Conservation (phyloP, 805 yeast species). For the Lipomyces yamanashiensis region DNA sequence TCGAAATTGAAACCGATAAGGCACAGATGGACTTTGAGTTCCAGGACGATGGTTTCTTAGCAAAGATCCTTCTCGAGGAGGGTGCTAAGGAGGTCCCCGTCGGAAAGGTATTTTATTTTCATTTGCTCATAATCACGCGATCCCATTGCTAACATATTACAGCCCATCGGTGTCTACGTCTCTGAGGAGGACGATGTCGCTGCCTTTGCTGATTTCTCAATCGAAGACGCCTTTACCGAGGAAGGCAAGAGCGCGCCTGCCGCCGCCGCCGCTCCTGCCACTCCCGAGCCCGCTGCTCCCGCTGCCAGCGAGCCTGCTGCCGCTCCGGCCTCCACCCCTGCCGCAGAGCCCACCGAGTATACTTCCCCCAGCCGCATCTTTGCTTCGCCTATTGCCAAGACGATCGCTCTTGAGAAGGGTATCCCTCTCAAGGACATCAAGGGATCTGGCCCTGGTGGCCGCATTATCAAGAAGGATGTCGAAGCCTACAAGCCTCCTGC, state of each 20-base stretch:
- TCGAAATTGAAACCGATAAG: conserved; percentile 97
- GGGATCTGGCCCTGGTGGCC: conserved; percentile 95
- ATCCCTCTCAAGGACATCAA: conserved; percentile 78
- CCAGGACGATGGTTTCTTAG: conserved; percentile 94
- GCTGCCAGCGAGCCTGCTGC: conserved; percentile 41
- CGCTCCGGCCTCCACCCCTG: conserved; percentile 45
- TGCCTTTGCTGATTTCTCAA: conserved; percentile 85
- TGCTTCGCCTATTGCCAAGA: conserved; percentile 95
- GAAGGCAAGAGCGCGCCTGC: conserved; percentile 48
- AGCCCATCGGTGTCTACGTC: conserved; percentile 94
- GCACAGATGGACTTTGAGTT: conserved; percentile 98
- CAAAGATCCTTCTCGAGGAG: conserved; percentile 79
- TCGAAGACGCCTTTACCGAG: conserved; percentile 63
- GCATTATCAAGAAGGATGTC: conserved; percentile 89
- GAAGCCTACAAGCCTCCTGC: conserved; percentile 64
- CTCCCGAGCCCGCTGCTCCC: conserved; percentile 39
- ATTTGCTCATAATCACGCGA: not conserved
- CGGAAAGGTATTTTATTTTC: conserved; percentile 55
- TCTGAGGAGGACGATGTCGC: conserved; percentile 82
- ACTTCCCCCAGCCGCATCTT: conserved; percentile 62
- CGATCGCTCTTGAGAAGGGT: conserved; percentile 90
- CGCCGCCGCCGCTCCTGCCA: conserved; percentile 46
- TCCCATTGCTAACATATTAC: not conserved
- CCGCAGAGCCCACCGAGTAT: conserved; percentile 46
- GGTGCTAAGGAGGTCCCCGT: conserved; percentile 92